Conservation (phyloP, 2,329 filamentous ascomycete species). For the Sporothrix phasma region DNA sequence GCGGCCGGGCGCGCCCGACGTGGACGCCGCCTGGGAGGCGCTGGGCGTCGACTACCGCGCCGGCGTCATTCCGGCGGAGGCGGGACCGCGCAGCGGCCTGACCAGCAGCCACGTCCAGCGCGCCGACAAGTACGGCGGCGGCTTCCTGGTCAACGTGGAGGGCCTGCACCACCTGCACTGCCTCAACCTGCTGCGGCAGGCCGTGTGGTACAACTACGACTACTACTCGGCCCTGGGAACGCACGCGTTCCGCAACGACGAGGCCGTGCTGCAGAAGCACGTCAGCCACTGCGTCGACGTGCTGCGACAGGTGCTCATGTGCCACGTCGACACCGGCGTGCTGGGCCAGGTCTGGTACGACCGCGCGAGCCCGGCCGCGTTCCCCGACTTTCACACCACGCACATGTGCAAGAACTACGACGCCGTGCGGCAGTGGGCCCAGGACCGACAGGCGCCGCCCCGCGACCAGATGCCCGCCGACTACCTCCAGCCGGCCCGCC, state of each 20-base stretch:
- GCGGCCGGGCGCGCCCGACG: constrained; percentile 38
- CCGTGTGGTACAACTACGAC: constrained; percentile 48
- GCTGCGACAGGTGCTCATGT: constrained; percentile 53
- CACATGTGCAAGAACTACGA: constrained; percentile 40
- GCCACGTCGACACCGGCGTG: constrained; percentile 49
- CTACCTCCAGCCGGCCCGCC: neutral
- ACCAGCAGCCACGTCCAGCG: constrained; percentile 45
- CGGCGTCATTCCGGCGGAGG: constrained; percentile 38
- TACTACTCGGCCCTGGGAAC: constrained; percentile 42
- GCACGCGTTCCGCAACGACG: constrained; percentile 46
- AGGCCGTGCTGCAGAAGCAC: constrained; percentile 44
- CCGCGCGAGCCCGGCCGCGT: constrained; percentile 31
- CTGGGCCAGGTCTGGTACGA: constrained; percentile 53
- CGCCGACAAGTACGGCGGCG: constrained; percentile 44
- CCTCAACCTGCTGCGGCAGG: constrained; percentile 49
- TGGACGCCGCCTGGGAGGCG: constrained; percentile 45
- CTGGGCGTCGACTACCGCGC: constrained; percentile 32
- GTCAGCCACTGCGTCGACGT: constrained; percentile 54
- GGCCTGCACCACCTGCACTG: constrained; percentile 50
- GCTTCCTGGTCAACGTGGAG: constrained; percentile 48
- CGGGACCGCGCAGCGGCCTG: constrained; percentile 43
- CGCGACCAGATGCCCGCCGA: constrained; percentile 9
- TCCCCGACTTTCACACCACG: constrained; percentile 52
- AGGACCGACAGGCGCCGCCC: constrained; percentile 35
- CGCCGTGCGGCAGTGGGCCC: constrained; percentile 37